phyloP scores from a whole-genome alignment of 1,284 basidiomycete genomes.

The Cryptococcus wingfieldii region DNA sequence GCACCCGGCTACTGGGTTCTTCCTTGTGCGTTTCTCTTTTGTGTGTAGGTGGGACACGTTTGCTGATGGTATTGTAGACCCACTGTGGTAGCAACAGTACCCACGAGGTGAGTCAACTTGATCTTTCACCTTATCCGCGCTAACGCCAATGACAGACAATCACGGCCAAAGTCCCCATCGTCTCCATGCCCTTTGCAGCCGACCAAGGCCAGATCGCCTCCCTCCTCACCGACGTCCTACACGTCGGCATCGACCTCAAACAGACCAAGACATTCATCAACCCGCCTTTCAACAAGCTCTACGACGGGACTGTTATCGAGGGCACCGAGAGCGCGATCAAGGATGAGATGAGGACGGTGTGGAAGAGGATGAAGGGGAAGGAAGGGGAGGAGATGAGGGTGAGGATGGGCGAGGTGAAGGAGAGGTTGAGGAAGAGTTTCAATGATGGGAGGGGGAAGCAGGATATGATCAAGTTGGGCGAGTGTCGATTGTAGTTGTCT shows the following conservation, averaged over 20 bases:
- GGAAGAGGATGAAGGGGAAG: conserved; percentile 9
- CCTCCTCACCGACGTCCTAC: conserved; percentile 6
- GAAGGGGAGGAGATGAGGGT: conserved; percentile 18
- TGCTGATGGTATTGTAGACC: conserved; percentile 3
- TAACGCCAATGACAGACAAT: conserved; percentile 6
- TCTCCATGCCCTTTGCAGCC: conserved; percentile 23
- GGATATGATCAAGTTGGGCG: conserved; percentile 17
- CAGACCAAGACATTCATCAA: conserved; percentile 1
- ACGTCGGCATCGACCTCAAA: conserved; percentile 15
- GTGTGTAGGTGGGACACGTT: too few relatives aligned
- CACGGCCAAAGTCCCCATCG: conserved; percentile 13
- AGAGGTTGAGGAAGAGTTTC: conserved; percentile 9
- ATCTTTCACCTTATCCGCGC: too few relatives aligned
- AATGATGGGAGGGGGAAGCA: conserved; percentile 10
- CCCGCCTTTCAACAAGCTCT: conserved; percentile 12
- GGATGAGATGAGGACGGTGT: conserved; percentile 17
- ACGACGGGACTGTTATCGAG: conserved; percentile 21
- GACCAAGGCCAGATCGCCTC: conserved; percentile 23
- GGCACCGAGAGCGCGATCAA: conserved; percentile 30
- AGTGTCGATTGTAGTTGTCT: neutral
- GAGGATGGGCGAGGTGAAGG: conserved; percentile 18
- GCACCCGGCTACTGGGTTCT: too few relatives aligned
- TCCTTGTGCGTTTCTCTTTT: too few relatives aligned
- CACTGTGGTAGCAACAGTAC: conserved; percentile 23
- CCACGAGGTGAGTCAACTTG: conserved; percentile 11